Evolutionary conservation across 352 stramenopile species (phyloP).

Genomic region (Phytophthora foliorum): DNA sequence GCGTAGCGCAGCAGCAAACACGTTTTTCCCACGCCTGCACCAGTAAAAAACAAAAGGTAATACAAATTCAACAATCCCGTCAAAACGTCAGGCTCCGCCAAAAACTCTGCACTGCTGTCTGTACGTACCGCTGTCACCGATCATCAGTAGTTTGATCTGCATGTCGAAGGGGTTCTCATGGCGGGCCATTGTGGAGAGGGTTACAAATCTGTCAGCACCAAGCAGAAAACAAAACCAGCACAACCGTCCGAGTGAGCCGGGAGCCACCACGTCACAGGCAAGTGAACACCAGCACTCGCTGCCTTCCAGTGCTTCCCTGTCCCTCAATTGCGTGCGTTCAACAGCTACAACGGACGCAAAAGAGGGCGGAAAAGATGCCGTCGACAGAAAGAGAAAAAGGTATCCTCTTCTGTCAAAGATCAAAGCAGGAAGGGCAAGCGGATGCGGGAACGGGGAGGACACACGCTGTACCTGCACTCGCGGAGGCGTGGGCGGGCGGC

Average conservation of each 20-base stretch:
- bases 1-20: slow-evolving; percentile 90
- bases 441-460: not conserved
- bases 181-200: slow-evolving; percentile 73
- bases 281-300: not conserved
- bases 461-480: slow-evolving; percentile 28
- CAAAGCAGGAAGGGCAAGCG: not conserved
- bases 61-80: not conserved
- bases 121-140: slow-evolving; percentile 94
- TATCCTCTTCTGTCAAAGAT: slow-evolving; percentile 20
- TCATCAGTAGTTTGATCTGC: slow-evolving; percentile 99
- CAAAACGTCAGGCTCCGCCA: not conserved
- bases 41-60: not conserved
- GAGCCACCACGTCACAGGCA: not conserved
- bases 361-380: slow-evolving; percentile 20
- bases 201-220: slow-evolving; percentile 28
- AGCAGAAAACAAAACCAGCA: slow-evolving; percentile 17
- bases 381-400: slow-evolving; percentile 21
- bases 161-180: slow-evolving; percentile 96
- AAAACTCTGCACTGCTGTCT: not conserved
- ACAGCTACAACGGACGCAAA: slow-evolving; percentile 25
- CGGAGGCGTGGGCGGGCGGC: slow-evolving; percentile 9
- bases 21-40: slow-evolving; percentile 88
- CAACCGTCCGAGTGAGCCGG: not conserved
- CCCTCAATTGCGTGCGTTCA: slow-evolving; percentile 12
- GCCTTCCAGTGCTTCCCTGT: not conserved